Evolutionary conservation across 176 grass and related monocot species (phyloP), one percentile per base, ranked within the genome.

Genomic region (Bromus sterilis): DNA sequence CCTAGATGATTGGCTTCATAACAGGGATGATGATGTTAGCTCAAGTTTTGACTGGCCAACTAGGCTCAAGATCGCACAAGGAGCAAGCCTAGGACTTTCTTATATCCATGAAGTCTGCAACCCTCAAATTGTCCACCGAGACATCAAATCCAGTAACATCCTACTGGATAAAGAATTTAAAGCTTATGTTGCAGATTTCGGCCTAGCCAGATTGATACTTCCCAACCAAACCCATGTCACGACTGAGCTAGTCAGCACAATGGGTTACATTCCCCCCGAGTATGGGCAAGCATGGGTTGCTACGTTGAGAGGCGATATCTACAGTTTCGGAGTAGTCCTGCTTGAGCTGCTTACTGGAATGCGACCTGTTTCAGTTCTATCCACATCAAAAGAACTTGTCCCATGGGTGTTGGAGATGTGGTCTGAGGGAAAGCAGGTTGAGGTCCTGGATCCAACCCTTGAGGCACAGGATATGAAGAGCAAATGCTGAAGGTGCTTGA

Each of bases 251-350:
- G 87, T 91, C 0, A 90, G 93, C 5, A 93, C 90, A 51, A 67
- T 93, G 6, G 93, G 93, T n/a, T 97, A 97, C 81, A 97, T 97
- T 37, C 94, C 91, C 1, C 94, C 94, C 0, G 94, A 93, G 66
- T 97, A 97, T 58, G 83, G 77, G 3, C 91, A 93, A 57, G 84
- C 78, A 25, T 97, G 86, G 67, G 69, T 93, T 12, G 94, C 94
- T 11, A 97, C 91, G 0, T 26, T 89, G 59, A 90, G 83, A 82
- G 93, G 93, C 3, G 91, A 94, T 53, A 72, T 94, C 30, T 94
- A 94, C 78, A 94, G 91, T 77, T 91, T 94, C 0, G 91, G 88
- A 26, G 88, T 94, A 49, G 91, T 94, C 49, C 34, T 94, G 25
- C 88, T 94, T 14, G 91, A 94, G 69, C 66, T 91, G 46, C 63